These are phyloP conservation scores for Salix exigua DNA, from an alignment of 345 rosid species.

Conservation along the genomic window DNA sequence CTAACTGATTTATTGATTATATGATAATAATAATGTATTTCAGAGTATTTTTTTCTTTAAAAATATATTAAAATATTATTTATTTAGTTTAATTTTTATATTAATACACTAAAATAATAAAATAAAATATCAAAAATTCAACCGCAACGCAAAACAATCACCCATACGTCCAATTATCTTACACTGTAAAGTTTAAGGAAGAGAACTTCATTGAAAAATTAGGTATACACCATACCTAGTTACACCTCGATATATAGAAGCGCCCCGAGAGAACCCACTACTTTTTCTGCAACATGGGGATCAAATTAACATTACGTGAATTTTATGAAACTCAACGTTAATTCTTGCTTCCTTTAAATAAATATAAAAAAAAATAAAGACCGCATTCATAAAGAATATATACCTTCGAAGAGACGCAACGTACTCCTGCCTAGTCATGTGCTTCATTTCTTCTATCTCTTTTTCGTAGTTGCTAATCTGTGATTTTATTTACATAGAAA, in stretches of 20 bases:
- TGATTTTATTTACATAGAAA: neutral
- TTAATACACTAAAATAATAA: too few species aligned
- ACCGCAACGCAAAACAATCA: too few species aligned
- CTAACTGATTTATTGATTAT: too few species aligned
- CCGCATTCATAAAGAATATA: neutral
- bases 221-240: conserved; percentile 17
- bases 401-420: conserved; percentile 32
- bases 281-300: conserved; percentile 16
- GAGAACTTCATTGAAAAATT: neutral
- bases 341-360: neutral
- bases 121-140: too few species aligned
- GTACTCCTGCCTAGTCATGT: conserved; percentile 32
- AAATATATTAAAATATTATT: too few species aligned
- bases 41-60: too few species aligned
- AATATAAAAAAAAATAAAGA: neutral
- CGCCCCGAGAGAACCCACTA: conserved; percentile 32
- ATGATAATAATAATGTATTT: too few species aligned
- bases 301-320: neutral
- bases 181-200: neutral
- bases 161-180: too few species aligned
- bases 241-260: conserved; percentile 32
- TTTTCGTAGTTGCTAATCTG: conserved; percentile 29
- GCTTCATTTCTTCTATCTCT: conserved; percentile 19
- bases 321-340: neutral
- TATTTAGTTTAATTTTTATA: too few species aligned